Conservation (phyloP, 225 moss, liverwort and hornwort genomes). For the Sphagnum contortum region DNA sequence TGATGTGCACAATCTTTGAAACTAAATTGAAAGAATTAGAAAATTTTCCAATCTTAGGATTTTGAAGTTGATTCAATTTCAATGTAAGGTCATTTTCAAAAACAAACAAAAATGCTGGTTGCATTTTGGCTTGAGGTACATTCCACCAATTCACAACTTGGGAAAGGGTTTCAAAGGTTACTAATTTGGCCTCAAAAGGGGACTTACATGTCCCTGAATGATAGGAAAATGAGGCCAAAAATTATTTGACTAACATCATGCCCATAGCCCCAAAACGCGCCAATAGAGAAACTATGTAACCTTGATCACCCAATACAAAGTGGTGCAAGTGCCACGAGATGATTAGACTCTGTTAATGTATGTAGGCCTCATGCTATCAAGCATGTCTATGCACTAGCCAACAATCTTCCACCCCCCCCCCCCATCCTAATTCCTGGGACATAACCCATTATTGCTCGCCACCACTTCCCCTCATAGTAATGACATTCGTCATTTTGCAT, state of each 20-base stretch:
- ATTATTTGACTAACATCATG: conserved; percentile 91
- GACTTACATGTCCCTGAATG: conserved; percentile 61
- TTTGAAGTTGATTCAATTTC: no score
- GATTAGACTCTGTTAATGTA: conserved; percentile 86
- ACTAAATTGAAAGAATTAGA: no score
- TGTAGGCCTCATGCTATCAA: conserved; percentile 78
- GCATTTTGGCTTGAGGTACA: no score
- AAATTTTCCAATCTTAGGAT: no score
- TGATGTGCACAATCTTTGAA: no score
- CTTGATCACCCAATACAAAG: conserved; percentile 86
- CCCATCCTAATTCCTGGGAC: conserved; percentile 35
- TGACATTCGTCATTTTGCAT: no score
- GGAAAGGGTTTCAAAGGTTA: no score
- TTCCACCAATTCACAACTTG: no score
- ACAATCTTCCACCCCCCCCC: conserved; percentile 44
- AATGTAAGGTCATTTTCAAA: no score
- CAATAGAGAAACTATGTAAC: conserved; percentile 72
- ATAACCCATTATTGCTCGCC: conserved; percentile 17
- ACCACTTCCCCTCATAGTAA: no score
- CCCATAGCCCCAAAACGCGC: conserved; percentile 90
- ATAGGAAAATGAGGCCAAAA: conserved; percentile 77
- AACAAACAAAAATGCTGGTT: no score
- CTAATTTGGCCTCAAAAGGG: no score
- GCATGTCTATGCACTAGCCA: conserved; percentile 85
- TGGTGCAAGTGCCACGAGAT: conserved; percentile 81